phyloP scores from a whole-genome alignment of 2,329 filamentous ascomycete genomes.

The Xylariaceae sp. region DNA sequence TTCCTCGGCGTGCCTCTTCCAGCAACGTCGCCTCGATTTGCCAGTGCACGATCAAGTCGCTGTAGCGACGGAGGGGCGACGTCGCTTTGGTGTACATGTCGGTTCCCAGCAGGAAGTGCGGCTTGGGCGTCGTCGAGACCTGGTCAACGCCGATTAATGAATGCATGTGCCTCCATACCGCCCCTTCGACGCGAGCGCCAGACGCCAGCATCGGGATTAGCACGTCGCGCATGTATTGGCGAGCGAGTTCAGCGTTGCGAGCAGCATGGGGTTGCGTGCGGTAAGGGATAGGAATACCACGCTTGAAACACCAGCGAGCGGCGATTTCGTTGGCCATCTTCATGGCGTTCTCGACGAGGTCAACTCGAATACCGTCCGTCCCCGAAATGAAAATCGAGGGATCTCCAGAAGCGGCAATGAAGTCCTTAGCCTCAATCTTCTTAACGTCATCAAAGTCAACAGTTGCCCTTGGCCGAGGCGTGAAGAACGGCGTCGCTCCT shows the following conservation, averaged over 20 bases:
- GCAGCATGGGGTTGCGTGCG: constrained; percentile 43
- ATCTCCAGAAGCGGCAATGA: constrained; percentile 39
- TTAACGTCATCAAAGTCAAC: constrained; percentile 39
- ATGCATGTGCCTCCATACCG: constrained; percentile 31
- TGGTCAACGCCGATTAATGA: constrained; percentile 46
- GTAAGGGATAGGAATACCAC: constrained; percentile 55
- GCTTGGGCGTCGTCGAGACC: constrained; percentile 47
- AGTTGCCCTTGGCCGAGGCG: constrained; percentile 38
- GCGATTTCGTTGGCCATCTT: constrained; percentile 59
- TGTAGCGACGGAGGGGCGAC: constrained; percentile 59
- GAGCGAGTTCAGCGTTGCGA: constrained; percentile 35
- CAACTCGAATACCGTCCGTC: constrained; percentile 28
- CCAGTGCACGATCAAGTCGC: constrained; percentile 60
- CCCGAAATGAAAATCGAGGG: constrained; percentile 43
- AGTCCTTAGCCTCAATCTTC: constrained; percentile 21
- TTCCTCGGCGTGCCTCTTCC: constrained; percentile 36
- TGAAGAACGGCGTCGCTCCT: constrained; percentile 47
- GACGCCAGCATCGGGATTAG: constrained; percentile 37
- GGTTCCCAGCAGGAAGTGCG: constrained; percentile 52
- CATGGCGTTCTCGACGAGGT: constrained; percentile 50
- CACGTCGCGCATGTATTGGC: constrained; percentile 34
- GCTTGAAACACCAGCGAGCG: constrained; percentile 54
- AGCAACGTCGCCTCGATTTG: constrained; percentile 56
- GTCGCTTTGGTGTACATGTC: constrained; percentile 59
- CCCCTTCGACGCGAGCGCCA: constrained; percentile 30